These are phyloP conservation scores for Cercospora sp. DNA, from an alignment of 2,329 filamentous ascomycete genomes.

Conservation along the genomic window DNA sequence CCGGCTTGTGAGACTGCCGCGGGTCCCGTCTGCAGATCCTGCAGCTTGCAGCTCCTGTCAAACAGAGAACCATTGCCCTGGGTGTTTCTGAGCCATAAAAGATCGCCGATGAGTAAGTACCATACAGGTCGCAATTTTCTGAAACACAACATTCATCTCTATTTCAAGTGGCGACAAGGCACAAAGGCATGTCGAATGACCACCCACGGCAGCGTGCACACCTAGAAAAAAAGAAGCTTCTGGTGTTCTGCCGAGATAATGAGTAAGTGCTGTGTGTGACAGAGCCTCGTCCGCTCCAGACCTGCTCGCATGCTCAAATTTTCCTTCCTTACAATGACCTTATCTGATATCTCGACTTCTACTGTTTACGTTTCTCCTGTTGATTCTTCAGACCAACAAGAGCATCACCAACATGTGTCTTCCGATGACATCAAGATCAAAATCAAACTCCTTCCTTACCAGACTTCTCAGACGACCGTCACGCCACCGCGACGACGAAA, in stretches of 20 bases:
- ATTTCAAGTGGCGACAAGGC: background rate
- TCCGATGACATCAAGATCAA: slow-evolving; percentile 9
- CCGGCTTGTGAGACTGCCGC: background rate
- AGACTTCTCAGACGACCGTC: background rate
- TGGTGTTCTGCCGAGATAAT: background rate
- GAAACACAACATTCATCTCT: slow-evolving; percentile 7
- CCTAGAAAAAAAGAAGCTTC: background rate
- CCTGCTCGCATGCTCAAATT: background rate
- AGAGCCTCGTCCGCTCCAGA: background rate
- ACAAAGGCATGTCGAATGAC: background rate
- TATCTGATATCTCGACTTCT: background rate
- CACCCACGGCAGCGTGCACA: background rate
- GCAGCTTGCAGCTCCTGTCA: slow-evolving; percentile 2
- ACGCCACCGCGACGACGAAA: background rate
- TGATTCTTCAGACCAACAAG: background rate
- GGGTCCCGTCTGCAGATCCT: slow-evolving; percentile 2
- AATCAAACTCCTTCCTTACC: slow-evolving; percentile 11
- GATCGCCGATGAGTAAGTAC: slow-evolving; percentile 1
- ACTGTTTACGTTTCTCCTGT: background rate
- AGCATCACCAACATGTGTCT: slow-evolving; percentile 3
- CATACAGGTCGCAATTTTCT: background rate
- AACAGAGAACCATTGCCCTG: background rate
- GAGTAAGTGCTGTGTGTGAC: background rate
- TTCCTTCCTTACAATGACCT: background rate
- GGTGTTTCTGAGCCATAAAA: background rate